Evolutionary conservation across 257 asterid species (phyloP), one percentile per base, ranked within the genome.

Genomic region (Gardenia jasminoides): DNA sequence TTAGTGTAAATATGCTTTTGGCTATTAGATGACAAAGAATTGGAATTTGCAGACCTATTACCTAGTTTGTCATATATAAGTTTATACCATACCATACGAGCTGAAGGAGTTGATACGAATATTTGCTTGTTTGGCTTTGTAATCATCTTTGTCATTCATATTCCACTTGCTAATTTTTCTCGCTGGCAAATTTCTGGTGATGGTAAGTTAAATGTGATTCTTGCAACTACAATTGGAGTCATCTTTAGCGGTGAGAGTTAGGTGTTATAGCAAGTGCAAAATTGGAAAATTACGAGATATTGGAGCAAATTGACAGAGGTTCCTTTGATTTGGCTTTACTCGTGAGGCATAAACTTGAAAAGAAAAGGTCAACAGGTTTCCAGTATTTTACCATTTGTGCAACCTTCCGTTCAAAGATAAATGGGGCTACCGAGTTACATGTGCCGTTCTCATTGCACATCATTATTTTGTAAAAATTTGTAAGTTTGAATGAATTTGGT

Each of bases 251-350:
- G 2, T 58, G 41, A 2, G 1, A 50, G 7, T 72, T 26, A 50
- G 76, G 67, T 39, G 54, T 33, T 52, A 7, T 17, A 58, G 6
- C 11, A 75, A 71, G 84, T 58, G 46, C 76, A 39, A 80, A 78
- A 81, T 92, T 93, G 98, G 98, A 96, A 86, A 90, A 88, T 73
- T 93, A 93, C 84, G 98, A 95, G 76, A 68, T 93, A 75, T 74
- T 95, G 83, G 99, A 91, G 93, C 99, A 93, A 88, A 92, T 95
- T 74, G 99, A 98, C 64, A 93, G 87, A 91, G 99, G 99, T 56
- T 92, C 98, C 20, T 95, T 95, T 39, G 99, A 98, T 82, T 95
- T 98, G 24, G 99, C 99, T 7, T 80, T 95, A 67, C 99, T 95
- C 59, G 99, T 95, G 75, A 88, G 92, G 91, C 99, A 95, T 85